Percentiles rank a stretch among this genome's conserved stretches.
Evolutionary conservation across 2,329 filamentous ascomycete genomes (phyloP).

Genomic region (Cytospora paraplurivora): DNA sequence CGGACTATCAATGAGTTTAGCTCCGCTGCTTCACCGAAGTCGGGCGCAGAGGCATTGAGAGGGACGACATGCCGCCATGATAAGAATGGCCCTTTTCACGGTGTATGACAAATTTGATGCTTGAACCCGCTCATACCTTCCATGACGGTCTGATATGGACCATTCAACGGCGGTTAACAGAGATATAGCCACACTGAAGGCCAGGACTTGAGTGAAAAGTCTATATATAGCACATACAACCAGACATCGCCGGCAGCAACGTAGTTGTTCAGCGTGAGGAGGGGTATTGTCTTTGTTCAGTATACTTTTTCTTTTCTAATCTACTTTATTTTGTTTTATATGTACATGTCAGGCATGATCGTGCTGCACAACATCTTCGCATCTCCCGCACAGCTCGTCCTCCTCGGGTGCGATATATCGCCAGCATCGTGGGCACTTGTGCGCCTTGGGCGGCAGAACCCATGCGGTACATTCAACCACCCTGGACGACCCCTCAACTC

Average conservation of each 20-base stretch:
- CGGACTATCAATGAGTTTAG: constrained; percentile 7
- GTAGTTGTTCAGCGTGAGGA: too few species aligned
- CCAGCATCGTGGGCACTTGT: constrained; percentile 91
- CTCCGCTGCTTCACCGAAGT: constrained; percentile 22
- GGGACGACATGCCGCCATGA: neutral
- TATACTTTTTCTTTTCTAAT: neutral
- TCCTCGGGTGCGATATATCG: constrained; percentile 71
- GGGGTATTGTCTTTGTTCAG: neutral
- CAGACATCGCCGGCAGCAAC: too few species aligned
- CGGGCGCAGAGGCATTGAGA: constrained; percentile 13
- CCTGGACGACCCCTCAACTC: constrained; percentile 21
- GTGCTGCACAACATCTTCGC: constrained; percentile 62
- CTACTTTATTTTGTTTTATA: neutral
- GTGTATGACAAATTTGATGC: neutral
- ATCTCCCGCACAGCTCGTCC: constrained; percentile 71
- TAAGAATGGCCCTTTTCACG: neutral
- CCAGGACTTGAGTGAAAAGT: too few species aligned
- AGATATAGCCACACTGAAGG: neutral
- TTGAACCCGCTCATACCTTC: neutral
- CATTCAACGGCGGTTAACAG: neutral
- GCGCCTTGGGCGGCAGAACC: constrained; percentile 51
- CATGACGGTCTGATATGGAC: neutral
- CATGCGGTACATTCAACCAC: constrained; percentile 43
- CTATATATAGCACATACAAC: too few species aligned
- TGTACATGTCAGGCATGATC: neutral